These are phyloP conservation scores for Helotiales sp. DNA, from an alignment of 2,329 filamentous ascomycete genomes.

Conservation along the genomic window DNA sequence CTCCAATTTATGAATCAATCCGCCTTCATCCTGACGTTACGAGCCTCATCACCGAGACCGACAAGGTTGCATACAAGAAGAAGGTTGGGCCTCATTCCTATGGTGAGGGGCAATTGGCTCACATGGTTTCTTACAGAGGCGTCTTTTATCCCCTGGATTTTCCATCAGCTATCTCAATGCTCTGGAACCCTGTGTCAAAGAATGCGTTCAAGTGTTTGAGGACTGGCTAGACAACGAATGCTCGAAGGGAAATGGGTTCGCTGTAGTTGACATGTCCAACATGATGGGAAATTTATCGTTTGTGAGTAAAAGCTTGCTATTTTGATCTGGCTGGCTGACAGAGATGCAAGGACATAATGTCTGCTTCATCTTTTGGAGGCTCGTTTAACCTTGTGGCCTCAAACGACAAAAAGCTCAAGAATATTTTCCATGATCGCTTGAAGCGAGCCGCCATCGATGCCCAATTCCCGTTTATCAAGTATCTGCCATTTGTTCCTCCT, in stretches of 20 bases:
- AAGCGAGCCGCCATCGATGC: constrained; percentile 22
- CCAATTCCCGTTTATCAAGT: constrained; percentile 26
- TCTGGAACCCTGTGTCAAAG: constrained; percentile 28
- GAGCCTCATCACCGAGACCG: constrained; percentile 27
- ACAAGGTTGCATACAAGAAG: constrained; percentile 27
- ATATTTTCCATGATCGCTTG: constrained; percentile 23
- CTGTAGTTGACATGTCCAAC: constrained; percentile 19
- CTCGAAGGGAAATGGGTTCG: constrained; percentile 14
- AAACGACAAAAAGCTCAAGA: constrained; percentile 26
- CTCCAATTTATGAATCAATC: constrained; percentile 23
- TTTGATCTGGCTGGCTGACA: neutral
- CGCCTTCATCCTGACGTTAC: constrained; percentile 8
- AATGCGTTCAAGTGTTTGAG: constrained; percentile 26
- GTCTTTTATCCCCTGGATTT: constrained; percentile 30
- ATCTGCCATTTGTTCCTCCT: constrained; percentile 24
- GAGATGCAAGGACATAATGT: constrained; percentile 28
- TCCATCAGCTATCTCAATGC: constrained; percentile 32
- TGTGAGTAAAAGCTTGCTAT: constrained; percentile 6
- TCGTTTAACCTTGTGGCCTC: constrained; percentile 30
- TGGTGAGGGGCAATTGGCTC: neutral
- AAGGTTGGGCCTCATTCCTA: constrained; percentile 21
- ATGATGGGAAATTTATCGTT: constrained; percentile 28
- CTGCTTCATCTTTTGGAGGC: constrained; percentile 29
- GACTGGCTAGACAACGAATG: constrained; percentile 21
- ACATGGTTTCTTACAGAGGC: constrained; percentile 15